Evolutionary conservation across 1,284 basidiomycete species (phyloP).

Genomic region (Ganoderma lucidum): DNA sequence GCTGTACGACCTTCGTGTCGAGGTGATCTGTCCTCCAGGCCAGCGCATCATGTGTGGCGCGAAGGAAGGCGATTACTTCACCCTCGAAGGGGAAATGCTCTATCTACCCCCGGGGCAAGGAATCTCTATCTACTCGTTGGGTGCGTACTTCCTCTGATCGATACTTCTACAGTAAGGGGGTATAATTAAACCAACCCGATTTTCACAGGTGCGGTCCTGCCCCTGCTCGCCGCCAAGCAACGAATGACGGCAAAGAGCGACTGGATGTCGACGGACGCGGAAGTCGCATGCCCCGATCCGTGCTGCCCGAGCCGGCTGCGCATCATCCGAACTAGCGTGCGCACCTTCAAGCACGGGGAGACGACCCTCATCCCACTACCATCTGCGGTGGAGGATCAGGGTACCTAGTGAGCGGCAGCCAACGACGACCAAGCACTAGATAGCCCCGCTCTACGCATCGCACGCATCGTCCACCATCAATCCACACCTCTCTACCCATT

Average conservation of each 20-base stretch:
- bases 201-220: conserved; percentile 59
- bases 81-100: conserved; percentile 67
- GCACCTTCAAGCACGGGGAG: conserved; percentile 61
- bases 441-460: conserved; percentile 47
- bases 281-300: conserved; percentile 72
- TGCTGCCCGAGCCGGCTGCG: conserved; percentile 63
- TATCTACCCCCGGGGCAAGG: conserved; percentile 65
- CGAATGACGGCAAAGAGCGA: conserved; percentile 59
- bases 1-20: conserved; percentile 66
- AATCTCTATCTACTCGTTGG: conserved; percentile 71
- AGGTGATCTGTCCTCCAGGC: conserved; percentile 63
- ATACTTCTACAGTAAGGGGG: neutral
- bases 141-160: conserved; percentile 41
- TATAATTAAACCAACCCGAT: neutral
- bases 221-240: conserved; percentile 70
- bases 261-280: conserved; percentile 73
- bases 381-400: neutral
- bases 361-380: conserved; percentile 57
- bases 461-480: conserved; percentile 47
- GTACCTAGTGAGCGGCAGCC: neutral
- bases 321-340: conserved; percentile 56
- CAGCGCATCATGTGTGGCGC: conserved; percentile 66
- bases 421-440: neutral
- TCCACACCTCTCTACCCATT: conserved; percentile 28
- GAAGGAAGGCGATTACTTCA: conserved; percentile 67